phyloP scores from a whole-genome alignment of 768 basidiomycete genomes.

The Suillus subluteus region DNA sequence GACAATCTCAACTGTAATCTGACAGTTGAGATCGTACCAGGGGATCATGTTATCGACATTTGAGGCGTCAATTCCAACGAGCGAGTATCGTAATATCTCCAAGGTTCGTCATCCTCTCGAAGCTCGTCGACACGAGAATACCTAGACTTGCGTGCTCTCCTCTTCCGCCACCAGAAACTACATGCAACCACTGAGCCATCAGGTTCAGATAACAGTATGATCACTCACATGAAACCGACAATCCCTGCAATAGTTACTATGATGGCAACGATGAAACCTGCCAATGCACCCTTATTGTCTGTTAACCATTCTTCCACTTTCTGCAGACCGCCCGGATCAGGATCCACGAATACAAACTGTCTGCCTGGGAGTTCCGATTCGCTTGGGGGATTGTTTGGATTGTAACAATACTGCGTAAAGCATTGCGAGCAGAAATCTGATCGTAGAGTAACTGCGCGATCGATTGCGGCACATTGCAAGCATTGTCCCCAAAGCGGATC shows the following conservation, averaged over 20 bases:
- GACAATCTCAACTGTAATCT: background rate
- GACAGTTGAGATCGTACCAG: background rate
- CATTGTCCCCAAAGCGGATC: constrained; percentile 60
- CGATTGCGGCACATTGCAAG: constrained; percentile 65
- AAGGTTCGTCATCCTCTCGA: constrained; percentile 35
- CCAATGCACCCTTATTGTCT: constrained; percentile 47
- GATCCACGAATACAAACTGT: constrained; percentile 51
- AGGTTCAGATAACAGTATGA: background rate
- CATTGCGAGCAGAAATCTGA: constrained; percentile 61
- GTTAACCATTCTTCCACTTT: constrained; percentile 48
- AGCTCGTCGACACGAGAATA: constrained; percentile 31
- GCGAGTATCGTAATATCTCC: constrained; percentile 30
- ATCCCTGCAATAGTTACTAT: constrained; percentile 42
- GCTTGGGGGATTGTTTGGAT: constrained; percentile 62
- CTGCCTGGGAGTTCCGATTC: constrained; percentile 44
- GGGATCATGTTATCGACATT: background rate
- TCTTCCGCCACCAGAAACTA: constrained; percentile 37
- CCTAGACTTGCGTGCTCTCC: constrained; percentile 20
- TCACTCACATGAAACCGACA: constrained; percentile 39
- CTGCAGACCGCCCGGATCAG: constrained; percentile 53
- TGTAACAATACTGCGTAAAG: constrained; percentile 60
- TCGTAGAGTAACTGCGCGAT: constrained; percentile 45
- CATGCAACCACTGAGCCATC: background rate
- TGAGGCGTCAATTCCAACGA: constrained; percentile 6
- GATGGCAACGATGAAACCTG: constrained; percentile 51